These are phyloP conservation scores for Puya raimondii DNA, from an alignment of 176 grass and related monocot species.

Conservation along the genomic window DNA sequence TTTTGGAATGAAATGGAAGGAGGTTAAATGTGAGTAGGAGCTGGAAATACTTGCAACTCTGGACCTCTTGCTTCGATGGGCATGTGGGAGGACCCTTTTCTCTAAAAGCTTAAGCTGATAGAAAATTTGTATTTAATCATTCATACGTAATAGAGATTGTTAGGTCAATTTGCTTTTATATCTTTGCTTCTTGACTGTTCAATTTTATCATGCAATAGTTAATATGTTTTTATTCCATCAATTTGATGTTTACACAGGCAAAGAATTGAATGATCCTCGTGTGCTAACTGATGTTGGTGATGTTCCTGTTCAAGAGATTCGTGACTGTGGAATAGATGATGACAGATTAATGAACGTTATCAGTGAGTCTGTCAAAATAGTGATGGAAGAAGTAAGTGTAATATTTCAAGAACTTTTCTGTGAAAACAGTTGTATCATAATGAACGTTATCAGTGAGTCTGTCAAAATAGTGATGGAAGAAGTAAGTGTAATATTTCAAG, in stretches of 20 bases:
- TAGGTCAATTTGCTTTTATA: not conserved
- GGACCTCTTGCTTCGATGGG: too few species aligned
- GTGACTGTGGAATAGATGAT: slow-evolving; percentile 89
- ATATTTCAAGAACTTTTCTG: not conserved
- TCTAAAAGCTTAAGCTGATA: too few species aligned
- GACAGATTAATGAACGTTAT: slow-evolving; percentile 78
- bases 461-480: slow-evolving; percentile 92
- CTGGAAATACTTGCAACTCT: too few species aligned
- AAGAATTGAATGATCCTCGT: slow-evolving; percentile 88
- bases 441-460: slow-evolving; percentile 83
- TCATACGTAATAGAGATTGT: too few species aligned
- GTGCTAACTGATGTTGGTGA: slow-evolving; percentile 97
- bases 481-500: slow-evolving; percentile 26
- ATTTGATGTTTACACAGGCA: slow-evolving; percentile 37
- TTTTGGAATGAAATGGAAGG: too few species aligned
- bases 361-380: slow-evolving; percentile 84
- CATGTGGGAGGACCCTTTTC: too few species aligned
- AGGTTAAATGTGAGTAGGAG: too few species aligned
- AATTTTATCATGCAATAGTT: not conserved
- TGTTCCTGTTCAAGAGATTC: slow-evolving; percentile 92
- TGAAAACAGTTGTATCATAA: not conserved
- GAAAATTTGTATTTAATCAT: too few species aligned
- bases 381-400: slow-evolving; percentile 75
- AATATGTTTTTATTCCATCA: not conserved
- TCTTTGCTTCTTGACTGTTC: not conserved